These are phyloP conservation scores for Aspergillus texensis DNA, from an alignment of 2,329 filamentous ascomycete species.

Conservation along the genomic window DNA sequence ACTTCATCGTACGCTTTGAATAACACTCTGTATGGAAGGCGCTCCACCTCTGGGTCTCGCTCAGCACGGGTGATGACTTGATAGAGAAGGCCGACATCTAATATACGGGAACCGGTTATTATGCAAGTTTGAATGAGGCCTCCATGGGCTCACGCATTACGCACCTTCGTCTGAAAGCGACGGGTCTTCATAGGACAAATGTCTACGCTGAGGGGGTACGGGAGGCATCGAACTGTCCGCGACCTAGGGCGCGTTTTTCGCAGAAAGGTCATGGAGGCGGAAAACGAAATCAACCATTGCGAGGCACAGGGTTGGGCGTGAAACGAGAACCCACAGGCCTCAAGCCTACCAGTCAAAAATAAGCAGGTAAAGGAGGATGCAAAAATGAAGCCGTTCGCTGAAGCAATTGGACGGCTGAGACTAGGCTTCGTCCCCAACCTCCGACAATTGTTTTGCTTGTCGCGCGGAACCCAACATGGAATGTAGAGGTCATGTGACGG, in stretches of 20 bases:
- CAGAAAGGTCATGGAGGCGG: slow-evolving; percentile 46
- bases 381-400: slow-evolving; percentile 6
- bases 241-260: slow-evolving; percentile 49
- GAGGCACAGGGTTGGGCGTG: slow-evolving; percentile 24
- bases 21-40: slow-evolving; percentile 73
- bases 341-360: slow-evolving; percentile 6
- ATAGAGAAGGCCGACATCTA: slow-evolving; percentile 79
- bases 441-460: slow-evolving; percentile 19
- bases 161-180: slow-evolving; percentile 64
- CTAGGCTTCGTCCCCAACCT: slow-evolving; percentile 12
- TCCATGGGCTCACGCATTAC: slow-evolving; percentile 9
- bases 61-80: slow-evolving; percentile 75
- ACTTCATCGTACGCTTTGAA: slow-evolving; percentile 80
- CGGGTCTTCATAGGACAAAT: slow-evolving; percentile 44
- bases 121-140: not conserved
- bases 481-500: slow-evolving; percentile 16
- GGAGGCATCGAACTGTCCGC: slow-evolving; percentile 55
- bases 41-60: slow-evolving; percentile 64
- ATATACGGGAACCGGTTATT: slow-evolving; percentile 5
- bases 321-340: slow-evolving; percentile 10
- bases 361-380: not conserved
- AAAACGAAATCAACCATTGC: slow-evolving; percentile 43
- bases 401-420: slow-evolving; percentile 6
- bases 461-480: slow-evolving; percentile 22
- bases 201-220: slow-evolving; percentile 45